phyloP scores from a whole-genome alignment of 1,284 basidiomycete species.

The Rhodotorula sp. region DNA sequence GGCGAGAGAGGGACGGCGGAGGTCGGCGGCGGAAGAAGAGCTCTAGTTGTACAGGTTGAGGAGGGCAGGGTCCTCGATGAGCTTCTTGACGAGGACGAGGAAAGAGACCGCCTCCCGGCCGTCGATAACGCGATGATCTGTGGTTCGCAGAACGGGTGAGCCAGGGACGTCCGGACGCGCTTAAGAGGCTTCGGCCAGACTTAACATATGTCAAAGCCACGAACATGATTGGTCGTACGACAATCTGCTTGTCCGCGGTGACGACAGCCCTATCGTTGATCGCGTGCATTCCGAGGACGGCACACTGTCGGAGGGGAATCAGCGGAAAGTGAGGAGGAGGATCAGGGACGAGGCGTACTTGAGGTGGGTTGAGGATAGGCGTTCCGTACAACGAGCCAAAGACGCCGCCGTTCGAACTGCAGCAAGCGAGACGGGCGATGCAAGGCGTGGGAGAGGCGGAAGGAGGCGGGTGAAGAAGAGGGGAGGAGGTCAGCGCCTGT shows the following conservation, averaged over 20 bases:
- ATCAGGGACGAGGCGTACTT: slow-evolving; percentile 61
- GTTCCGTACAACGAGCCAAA: slow-evolving; percentile 97
- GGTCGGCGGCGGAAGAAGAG: background rate
- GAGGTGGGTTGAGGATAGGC: slow-evolving; percentile 90
- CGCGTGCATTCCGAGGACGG: slow-evolving; percentile 77
- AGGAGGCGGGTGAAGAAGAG: background rate
- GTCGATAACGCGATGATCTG: slow-evolving; percentile 85
- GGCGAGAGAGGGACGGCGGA: background rate
- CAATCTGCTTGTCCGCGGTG: slow-evolving; percentile 81
- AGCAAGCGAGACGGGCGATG: background rate
- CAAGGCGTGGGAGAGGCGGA: background rate
- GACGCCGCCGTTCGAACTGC: slow-evolving; percentile 94
- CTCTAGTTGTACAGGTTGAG: slow-evolving; percentile 20
- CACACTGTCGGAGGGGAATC: background rate
- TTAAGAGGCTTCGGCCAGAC: background rate
- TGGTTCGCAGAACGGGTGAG: slow-evolving; percentile 56
- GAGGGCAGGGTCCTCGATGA: slow-evolving; percentile 65
- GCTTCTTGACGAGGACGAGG: slow-evolving; percentile 75
- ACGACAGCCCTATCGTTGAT: slow-evolving; percentile 95
- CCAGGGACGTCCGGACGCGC: background rate
- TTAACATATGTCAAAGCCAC: too few relatives aligned
- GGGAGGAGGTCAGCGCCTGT: background rate
- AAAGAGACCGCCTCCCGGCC: slow-evolving; percentile 93
- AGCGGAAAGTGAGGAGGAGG: background rate
- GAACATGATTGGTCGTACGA: slow-evolving; percentile 91